phyloP scores from a whole-genome alignment of 192 early-diverging fungal species.

The Chytriomyces hyalinus region DNA sequence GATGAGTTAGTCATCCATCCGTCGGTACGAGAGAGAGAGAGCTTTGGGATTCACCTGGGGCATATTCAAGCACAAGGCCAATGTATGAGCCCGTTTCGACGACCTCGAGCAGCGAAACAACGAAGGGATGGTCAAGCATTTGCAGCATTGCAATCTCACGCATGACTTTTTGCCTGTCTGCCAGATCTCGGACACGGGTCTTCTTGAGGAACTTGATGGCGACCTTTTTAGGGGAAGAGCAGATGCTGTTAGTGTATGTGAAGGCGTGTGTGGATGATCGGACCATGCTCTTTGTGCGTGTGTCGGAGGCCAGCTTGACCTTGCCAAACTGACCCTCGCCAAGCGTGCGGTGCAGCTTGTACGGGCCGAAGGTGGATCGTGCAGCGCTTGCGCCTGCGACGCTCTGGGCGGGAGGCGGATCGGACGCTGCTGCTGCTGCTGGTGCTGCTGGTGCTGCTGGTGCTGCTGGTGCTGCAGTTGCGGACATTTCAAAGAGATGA shows the following conservation, averaged over 20 bases:
- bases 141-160: constrained; percentile 41
- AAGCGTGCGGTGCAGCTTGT: constrained; percentile 48
- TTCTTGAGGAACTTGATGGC: constrained; percentile 91
- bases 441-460: no score
- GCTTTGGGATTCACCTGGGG: not conserved
- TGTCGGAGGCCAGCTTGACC: constrained; percentile 53
- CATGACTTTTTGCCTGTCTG: constrained; percentile 29
- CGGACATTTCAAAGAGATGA: not conserved
- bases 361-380: constrained; percentile 48
- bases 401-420: not conserved
- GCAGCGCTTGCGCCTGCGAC: no score
- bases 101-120: constrained; percentile 92
- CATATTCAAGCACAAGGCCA: constrained; percentile 91
- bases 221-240: constrained; percentile 55
- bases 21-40: no score
- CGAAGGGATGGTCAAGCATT: constrained; percentile 75
- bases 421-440: not conserved
- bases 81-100: constrained; percentile 96
- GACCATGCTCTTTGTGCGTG: not conserved
- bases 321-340: constrained; percentile 65
- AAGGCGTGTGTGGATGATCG: not conserved
- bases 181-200: constrained; percentile 54
- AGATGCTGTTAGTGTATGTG: not conserved
- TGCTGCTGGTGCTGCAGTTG: not conserved
- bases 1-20: no score